phyloP scores from a whole-genome alignment of 164 flowering plant genomes.

The Brasenia schreberi region DNA sequence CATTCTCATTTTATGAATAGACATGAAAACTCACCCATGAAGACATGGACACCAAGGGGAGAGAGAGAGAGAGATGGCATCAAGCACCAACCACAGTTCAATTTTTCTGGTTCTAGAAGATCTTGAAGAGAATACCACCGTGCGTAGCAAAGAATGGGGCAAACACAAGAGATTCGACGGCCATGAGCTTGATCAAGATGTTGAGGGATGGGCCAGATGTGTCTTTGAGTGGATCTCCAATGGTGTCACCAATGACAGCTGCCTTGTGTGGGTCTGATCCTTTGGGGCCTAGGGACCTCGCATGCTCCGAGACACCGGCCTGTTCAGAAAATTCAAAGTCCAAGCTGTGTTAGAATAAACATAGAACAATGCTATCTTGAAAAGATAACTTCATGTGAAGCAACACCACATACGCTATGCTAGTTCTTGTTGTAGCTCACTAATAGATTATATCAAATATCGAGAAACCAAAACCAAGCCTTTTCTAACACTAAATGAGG shows the following conservation, averaged over 20 bases:
- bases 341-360: background rate
- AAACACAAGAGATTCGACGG: slow-evolving; percentile 24
- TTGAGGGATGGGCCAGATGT: slow-evolving; percentile 25
- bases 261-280: slow-evolving; percentile 29
- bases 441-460: no score
- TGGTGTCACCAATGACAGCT: slow-evolving; percentile 27
- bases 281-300: slow-evolving; percentile 20
- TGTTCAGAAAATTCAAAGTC: background rate
- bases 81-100: background rate
- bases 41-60: background rate
- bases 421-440: background rate
- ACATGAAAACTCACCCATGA: background rate
- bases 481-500: no score
- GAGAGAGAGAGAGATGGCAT: background rate
- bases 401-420: background rate
- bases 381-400: background rate
- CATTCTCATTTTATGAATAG: background rate
- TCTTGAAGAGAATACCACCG: slow-evolving; percentile 22
- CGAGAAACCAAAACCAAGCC: no score
- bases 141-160: slow-evolving; percentile 25
- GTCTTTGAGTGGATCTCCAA: slow-evolving; percentile 25
- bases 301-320: slow-evolving; percentile 27
- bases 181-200: slow-evolving; percentile 23
- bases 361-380: background rate
- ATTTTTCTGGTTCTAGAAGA: slow-evolving; percentile 1